These are phyloP conservation scores for Cinnamomum micranthum DNA, from an alignment of 164 flowering plant genomes.

Conservation along the genomic window DNA sequence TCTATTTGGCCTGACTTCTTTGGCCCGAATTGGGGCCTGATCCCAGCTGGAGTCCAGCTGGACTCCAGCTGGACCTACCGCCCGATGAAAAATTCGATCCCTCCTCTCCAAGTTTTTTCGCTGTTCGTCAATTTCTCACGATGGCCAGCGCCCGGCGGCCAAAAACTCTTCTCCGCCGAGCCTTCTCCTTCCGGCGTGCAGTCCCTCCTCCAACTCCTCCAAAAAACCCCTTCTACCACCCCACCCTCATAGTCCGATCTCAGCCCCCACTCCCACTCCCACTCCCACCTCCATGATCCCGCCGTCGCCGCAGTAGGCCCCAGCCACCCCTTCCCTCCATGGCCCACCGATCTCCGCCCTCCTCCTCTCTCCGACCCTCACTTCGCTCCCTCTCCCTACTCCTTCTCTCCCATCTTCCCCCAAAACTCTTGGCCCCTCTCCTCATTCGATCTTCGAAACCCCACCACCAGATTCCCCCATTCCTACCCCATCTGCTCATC, in stretches of 20 bases:
- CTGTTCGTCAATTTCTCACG: not conserved
- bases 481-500: not conserved
- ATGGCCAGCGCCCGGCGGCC: not conserved
- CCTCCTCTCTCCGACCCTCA: not conserved
- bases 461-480: not conserved
- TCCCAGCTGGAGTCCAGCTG: too few relatives aligned
- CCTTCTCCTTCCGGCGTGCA: slow-evolving; percentile 49
- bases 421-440: slow-evolving; percentile 23
- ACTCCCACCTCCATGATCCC: slow-evolving; percentile 42
- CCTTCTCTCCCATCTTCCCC: slow-evolving; percentile 4
- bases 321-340: slow-evolving; percentile 27
- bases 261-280: not conserved
- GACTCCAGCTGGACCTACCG: too few relatives aligned
- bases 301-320: slow-evolving; percentile 88
- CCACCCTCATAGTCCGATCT: not conserved
- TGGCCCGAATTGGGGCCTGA: too few relatives aligned
- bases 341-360: slow-evolving; percentile 16
- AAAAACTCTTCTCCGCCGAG: not conserved
- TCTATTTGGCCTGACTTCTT: too few relatives aligned
- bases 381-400: slow-evolving; percentile 4
- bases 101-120: not conserved
- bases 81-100: not conserved
- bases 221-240: slow-evolving; percentile 14
- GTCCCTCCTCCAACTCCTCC: slow-evolving; percentile 71
- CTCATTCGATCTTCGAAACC: slow-evolving; percentile 20